Percentiles rank a stretch among this genome's conserved stretches.
Evolutionary conservation across 75 land plant genomes (phyloP).

Genomic region (Selaginella tamariscina): DNA sequence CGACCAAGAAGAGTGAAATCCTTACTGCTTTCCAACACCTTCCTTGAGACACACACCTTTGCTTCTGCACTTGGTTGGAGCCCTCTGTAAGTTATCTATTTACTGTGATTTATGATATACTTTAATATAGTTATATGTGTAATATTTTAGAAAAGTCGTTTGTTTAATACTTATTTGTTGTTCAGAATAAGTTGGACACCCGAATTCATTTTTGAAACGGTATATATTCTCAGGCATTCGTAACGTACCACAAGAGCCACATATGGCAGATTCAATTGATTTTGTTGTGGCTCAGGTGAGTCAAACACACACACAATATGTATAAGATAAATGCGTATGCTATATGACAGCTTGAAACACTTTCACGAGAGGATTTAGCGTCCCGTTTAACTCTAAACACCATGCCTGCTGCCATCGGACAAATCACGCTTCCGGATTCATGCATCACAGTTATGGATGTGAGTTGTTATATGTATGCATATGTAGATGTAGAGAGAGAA

Average conservation of each 20-base stretch:
- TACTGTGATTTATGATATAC: background rate
- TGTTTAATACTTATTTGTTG: too few relatives aligned
- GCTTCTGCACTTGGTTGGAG: slow-evolving; percentile 79
- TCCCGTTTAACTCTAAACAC: slow-evolving; percentile 76
- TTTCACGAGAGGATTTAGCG: slow-evolving; percentile 76
- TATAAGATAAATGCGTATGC: background rate
- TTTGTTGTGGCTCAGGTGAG: slow-evolving; percentile 88
- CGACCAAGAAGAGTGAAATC: slow-evolving; percentile 84
- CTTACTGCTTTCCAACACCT: slow-evolving; percentile 82
- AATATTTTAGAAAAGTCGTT: too few relatives aligned
- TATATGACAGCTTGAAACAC: slow-evolving; percentile 56
- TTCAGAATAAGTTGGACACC: slow-evolving; percentile 90
- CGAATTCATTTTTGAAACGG: slow-evolving; percentile 77
- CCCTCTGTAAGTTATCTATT: slow-evolving; percentile 42
- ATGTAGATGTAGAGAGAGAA: too few relatives aligned
- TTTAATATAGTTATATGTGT: too few relatives aligned
- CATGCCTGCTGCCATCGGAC: slow-evolving; percentile 54
- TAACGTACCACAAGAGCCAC: slow-evolving; percentile 93
- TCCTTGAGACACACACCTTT: slow-evolving; percentile 69
- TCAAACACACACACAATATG: background rate
- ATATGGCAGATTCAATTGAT: slow-evolving; percentile 94
- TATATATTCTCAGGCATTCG: slow-evolving; percentile 83
- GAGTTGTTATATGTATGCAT: slow-evolving; percentile 21
- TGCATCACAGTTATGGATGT: slow-evolving; percentile 96
- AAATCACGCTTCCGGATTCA: slow-evolving; percentile 59